These are phyloP conservation scores for Pinus tabuliformis DNA, from an alignment of 75 land plant genomes.

Conservation along the genomic window DNA sequence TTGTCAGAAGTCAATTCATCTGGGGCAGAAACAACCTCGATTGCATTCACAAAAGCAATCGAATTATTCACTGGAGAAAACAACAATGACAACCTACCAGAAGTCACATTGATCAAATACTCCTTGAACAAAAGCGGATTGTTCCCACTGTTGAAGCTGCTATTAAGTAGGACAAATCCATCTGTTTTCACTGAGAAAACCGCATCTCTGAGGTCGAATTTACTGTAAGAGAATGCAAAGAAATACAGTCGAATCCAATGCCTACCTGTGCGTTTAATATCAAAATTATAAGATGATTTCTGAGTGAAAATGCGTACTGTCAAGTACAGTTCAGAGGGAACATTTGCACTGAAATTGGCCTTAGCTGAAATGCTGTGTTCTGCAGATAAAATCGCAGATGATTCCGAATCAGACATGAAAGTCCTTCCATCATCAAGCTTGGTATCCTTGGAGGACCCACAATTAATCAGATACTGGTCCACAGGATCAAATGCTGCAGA, in stretches of 20 bases:
- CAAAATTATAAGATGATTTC: slow-evolving; percentile 31
- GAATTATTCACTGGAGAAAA: slow-evolving; percentile 52
- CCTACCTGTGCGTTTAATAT: slow-evolving; percentile 34
- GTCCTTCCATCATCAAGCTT: slow-evolving; percentile 44
- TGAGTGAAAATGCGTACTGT: slow-evolving; percentile 45
- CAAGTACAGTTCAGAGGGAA: slow-evolving; percentile 14
- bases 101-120: slow-evolving; percentile 52
- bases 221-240: slow-evolving; percentile 34
- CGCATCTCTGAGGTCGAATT: slow-evolving; percentile 21
- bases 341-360: not conserved
- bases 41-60: slow-evolving; percentile 74
- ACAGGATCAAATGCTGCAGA: slow-evolving; percentile 24
- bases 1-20: slow-evolving; percentile 38
- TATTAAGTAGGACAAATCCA: slow-evolving; percentile 33
- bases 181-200: slow-evolving; percentile 40
- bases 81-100: slow-evolving; percentile 23
- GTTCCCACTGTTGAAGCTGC: slow-evolving; percentile 14
- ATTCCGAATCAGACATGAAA: slow-evolving; percentile 33
- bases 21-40: slow-evolving; percentile 81
- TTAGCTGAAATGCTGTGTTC: slow-evolving; percentile 7
- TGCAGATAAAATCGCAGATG: slow-evolving; percentile 14
- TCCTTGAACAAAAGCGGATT: slow-evolving; percentile 24
- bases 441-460: slow-evolving; percentile 44
- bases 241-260: slow-evolving; percentile 70
- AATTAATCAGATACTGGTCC: slow-evolving; percentile 48